Percentiles rank a stretch among this genome's conserved stretches.
phyloP scores from a whole-genome alignment of 371 early-diverging fungal species.

The Mortierella sp. region DNA sequence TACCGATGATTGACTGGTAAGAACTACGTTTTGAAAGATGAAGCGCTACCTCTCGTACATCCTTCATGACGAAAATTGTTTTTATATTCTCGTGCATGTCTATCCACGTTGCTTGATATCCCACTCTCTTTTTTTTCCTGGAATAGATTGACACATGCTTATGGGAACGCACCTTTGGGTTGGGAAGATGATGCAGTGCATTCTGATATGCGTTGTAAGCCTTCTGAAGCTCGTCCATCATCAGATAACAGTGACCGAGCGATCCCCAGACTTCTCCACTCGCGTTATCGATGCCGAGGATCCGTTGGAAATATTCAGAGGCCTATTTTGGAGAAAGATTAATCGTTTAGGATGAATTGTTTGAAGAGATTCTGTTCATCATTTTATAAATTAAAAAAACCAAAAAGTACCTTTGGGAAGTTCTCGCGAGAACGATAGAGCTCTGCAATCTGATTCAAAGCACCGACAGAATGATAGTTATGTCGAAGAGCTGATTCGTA shows the following conservation, averaged over 20 bases:
- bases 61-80: background rate
- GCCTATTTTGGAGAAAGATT: conserved; percentile 63
- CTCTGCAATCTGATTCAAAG: conserved; percentile 79
- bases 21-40: no score
- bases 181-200: conserved; percentile 88
- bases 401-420: conserved; percentile 60
- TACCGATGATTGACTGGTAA: background rate
- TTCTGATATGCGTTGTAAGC: conserved; percentile 96
- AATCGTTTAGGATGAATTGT: background rate
- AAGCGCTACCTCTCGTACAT: background rate
- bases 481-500: conserved; percentile 91
- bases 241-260: conserved; percentile 93
- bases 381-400: conserved; percentile 7
- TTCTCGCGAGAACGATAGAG: conserved; percentile 78
- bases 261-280: conserved; percentile 96
- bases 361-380: no score
- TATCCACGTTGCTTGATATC: no score
- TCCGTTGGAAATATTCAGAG: conserved; percentile 89
- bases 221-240: conserved; percentile 93
- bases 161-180: conserved; percentile 77
- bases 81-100: no score
- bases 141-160: background rate
- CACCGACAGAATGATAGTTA: conserved; percentile 87
- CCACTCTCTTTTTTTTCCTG: no score
- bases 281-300: conserved; percentile 80